Base-by-base conservation (phyloP, 1,284 basidiomycete genomes). In the Rhodotorula mucilaginosa region DNA sequence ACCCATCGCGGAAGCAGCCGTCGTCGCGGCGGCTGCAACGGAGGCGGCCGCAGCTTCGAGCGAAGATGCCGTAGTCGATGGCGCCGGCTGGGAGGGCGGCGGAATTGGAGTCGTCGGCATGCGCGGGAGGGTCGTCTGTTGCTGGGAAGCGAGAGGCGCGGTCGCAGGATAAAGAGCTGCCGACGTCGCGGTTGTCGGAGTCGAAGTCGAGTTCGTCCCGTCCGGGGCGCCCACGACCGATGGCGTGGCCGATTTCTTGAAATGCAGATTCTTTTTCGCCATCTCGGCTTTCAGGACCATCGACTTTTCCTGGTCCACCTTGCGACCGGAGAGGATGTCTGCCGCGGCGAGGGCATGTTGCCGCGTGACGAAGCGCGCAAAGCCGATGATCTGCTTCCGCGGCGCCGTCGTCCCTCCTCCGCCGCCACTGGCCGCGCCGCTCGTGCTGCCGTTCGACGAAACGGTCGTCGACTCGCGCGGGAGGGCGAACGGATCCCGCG, bases 181-280 rank as follows among this genome's bases (percentile, higher is more conserved):
- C 57, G 39, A 31, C 49, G 39, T 19, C n/a, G 34, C 39, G 54
- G 26, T 46, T 47, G 47, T 39, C 19, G 49, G 3, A 15, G n/a
- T 21, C 46, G 47, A 21, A 7, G 49, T 23, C 49, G 49, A 51
- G 49, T 51, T 51, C 49, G 49, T 51, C 18, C 23, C 26, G 54
- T 26, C 54, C 26, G 54, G 12, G 1, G 54, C 16, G 54, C 54
- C n/a, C 54, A 56, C 54, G 21, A 56, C 26, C 23, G 23, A 13
- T 8, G 58, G 18, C 58, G 23, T 10, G 15, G 26, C 39, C 23
- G 44, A 26, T 46, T 60, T 60, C n/a, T 26, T 60, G 5, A 47
- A 46, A 80, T 99, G 96, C 59, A 99, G 82, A 80, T 99, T 98
- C 87, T 99, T 99, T 88, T 99, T 99, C 52, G 96, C 96, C 93